Conservation (phyloP, 441 rosid species). For the Macaranga tanarius region DNA sequence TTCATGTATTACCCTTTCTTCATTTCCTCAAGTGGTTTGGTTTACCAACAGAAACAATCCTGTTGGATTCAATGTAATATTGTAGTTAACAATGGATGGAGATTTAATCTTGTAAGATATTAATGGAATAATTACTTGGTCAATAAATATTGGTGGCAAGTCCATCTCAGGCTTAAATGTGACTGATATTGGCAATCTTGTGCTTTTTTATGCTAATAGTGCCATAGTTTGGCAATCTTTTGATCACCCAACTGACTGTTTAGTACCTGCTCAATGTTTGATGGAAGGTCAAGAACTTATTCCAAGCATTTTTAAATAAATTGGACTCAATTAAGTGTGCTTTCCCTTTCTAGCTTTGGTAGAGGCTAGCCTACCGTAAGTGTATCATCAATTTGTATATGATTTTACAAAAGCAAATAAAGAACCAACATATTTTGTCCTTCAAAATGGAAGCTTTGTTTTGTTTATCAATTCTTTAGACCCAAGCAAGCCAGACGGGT, state of each 20-base stretch:
- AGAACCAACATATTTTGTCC: constrained; percentile 16
- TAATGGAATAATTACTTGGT: constrained; percentile 15
- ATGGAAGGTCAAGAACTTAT: not conserved
- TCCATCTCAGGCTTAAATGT: constrained; percentile 10
- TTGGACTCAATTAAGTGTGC: constrained; percentile 2
- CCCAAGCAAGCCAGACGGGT: not conserved
- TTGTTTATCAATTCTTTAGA: constrained; percentile 18
- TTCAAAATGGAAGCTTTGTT: constrained; percentile 24
- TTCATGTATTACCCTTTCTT: not conserved
- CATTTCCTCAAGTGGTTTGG: constrained; percentile 18
- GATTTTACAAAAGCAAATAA: not conserved
- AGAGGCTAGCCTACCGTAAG: constrained; percentile 8
- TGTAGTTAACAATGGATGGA: constrained; percentile 1
- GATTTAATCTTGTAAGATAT: constrained; percentile 19
- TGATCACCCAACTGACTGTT: constrained; percentile 8
- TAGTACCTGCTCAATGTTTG: not conserved
- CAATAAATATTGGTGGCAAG: constrained; percentile 9
- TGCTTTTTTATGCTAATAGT: not conserved
- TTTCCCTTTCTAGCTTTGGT: constrained; percentile 1
- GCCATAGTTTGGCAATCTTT: constrained; percentile 11
- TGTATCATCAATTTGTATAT: not conserved
- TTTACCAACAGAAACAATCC: constrained; percentile 17
- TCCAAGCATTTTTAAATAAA: not conserved
- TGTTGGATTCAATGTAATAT: not conserved
- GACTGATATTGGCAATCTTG: constrained; percentile 6